These are phyloP conservation scores for Pisolithus sp. DNA, from an alignment of 768 basidiomycete species.

Conservation along the genomic window DNA sequence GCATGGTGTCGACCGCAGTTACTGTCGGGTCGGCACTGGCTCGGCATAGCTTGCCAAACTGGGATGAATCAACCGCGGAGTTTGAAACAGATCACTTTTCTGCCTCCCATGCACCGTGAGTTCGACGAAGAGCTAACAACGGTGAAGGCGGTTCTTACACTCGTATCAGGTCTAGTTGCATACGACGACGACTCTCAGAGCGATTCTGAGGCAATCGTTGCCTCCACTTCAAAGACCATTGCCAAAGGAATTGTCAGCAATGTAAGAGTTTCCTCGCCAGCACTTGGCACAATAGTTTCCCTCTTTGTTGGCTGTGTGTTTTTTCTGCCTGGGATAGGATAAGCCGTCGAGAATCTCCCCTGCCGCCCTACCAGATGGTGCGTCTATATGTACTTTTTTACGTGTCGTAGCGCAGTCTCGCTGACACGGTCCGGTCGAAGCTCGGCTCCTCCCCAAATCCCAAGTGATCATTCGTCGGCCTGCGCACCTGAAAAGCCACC, in stretches of 20 bases:
- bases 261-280: slow-evolving; percentile 55
- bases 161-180: slow-evolving; percentile 49
- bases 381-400: neutral
- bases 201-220: slow-evolving; percentile 42
- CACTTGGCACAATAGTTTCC: slow-evolving; percentile 44
- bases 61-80: slow-evolving; percentile 13
- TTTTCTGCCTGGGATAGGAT: slow-evolving; percentile 58
- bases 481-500: slow-evolving; percentile 40
- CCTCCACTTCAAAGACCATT: slow-evolving; percentile 22
- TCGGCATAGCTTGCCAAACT: slow-evolving; percentile 12
- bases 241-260: slow-evolving; percentile 14
- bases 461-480: slow-evolving; percentile 57
- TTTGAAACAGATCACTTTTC: slow-evolving; percentile 12
- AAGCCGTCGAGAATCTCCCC: slow-evolving; percentile 36
- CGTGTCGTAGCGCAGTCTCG: neutral
- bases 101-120: slow-evolving; percentile 27
- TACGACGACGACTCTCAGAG: slow-evolving; percentile 62
- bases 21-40: slow-evolving; percentile 16
- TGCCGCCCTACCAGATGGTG: slow-evolving; percentile 25
- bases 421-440: slow-evolving; percentile 17
- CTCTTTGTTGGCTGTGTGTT: slow-evolving; percentile 54
- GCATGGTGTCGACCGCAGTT: slow-evolving; percentile 13
- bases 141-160: neutral
- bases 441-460: slow-evolving; percentile 40
- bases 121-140: slow-evolving; percentile 1